phyloP scores from a whole-genome alignment of 2,329 filamentous ascomycete species.

The Curvularia spicifera region DNA sequence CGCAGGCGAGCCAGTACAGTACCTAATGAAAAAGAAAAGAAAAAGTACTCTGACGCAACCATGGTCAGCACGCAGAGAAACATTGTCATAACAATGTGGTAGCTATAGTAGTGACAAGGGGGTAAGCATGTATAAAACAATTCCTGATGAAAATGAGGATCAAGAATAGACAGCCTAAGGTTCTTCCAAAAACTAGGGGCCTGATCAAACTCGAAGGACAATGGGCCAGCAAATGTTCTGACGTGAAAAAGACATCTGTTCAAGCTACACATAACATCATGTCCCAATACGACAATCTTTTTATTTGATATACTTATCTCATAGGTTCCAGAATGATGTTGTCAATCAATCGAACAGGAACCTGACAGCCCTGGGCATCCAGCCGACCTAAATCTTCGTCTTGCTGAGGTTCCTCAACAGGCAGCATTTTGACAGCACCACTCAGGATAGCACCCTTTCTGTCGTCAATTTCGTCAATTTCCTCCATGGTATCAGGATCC shows the following conservation, averaged over 20 bases:
- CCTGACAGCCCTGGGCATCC: slow-evolving; percentile 73
- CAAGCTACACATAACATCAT: background rate
- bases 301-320: slow-evolving; percentile 10
- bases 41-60: slow-evolving; percentile 18
- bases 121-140: slow-evolving; percentile 23
- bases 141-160: background rate
- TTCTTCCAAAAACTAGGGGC: slow-evolving; percentile 23
- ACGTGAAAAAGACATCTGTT: background rate
- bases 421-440: slow-evolving; percentile 87
- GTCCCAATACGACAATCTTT: background rate
- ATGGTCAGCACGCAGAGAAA: slow-evolving; percentile 24
- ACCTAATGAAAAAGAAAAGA: too few relatives aligned
- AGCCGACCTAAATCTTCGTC: slow-evolving; percentile 74
- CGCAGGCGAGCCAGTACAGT: too few relatives aligned
- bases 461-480: slow-evolving; percentile 74
- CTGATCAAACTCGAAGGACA: slow-evolving; percentile 6
- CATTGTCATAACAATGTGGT: slow-evolving; percentile 28
- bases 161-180: background rate
- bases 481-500: slow-evolving; percentile 81
- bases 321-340: slow-evolving; percentile 72
- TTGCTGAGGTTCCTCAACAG: slow-evolving; percentile 71
- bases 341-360: slow-evolving; percentile 86
- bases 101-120: slow-evolving; percentile 25
- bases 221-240: slow-evolving; percentile 4
- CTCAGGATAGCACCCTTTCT: slow-evolving; percentile 81